phyloP scores from a whole-genome alignment of 306 rosid genomes.

The cucumber (Cucumis sativus) region Cucumber_9930_V3 NC_026658.2:15145001-15145500 shows the following conservation, averaged over 20 bases:
- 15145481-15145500: conserved; percentile 7
- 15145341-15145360: background rate
- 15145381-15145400: background rate
- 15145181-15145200: background rate
- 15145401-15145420: background rate
- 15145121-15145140: background rate
- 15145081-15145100: background rate
- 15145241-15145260: background rate
- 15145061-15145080: too few relatives aligned
- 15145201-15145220: too few relatives aligned
- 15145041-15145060: background rate
- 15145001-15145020: too few relatives aligned
- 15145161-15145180: too few relatives aligned
- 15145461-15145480: background rate
- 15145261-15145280: background rate
- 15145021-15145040: background rate
- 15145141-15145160: too few relatives aligned
- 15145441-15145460: background rate
- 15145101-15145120: background rate
- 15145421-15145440: background rate
- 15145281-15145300: background rate
- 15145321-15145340: background rate
- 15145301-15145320: conserved; percentile 6
- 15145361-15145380: background rate
- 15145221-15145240: background rate